phyloP scores from a whole-genome alignment of 345 rosid species.

The Physaria fendleri region DNA sequence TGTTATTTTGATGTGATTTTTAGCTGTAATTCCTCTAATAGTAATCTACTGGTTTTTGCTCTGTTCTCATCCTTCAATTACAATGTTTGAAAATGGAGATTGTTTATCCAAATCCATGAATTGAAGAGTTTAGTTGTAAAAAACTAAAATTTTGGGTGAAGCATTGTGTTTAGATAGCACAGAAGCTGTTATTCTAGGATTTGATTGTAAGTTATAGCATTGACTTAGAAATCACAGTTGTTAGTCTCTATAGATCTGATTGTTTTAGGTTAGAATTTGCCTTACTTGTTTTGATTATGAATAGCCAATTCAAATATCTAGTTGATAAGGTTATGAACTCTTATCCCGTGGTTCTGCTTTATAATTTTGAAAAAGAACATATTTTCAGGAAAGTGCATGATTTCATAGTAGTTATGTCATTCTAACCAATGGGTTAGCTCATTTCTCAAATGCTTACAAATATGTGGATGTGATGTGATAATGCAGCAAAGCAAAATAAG shows the following conservation, averaged over 20 bases:
- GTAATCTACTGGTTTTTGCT: neutral
- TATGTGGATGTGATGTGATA: conserved; percentile 11
- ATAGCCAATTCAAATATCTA: neutral
- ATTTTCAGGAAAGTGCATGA: neutral
- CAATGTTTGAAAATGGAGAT: neutral
- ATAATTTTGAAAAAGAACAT: neutral
- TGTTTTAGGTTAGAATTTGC: neutral
- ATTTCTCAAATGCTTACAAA: neutral
- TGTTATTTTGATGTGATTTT: neutral
- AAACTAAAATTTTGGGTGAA: neutral
- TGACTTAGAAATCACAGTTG: neutral
- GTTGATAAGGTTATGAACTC: neutral
- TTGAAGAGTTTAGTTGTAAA: neutral
- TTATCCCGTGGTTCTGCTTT: neutral
- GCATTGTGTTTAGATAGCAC: neutral
- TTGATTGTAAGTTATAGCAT: neutral
- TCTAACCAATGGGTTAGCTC: neutral
- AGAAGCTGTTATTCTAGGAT: neutral
- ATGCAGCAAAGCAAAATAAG: conserved; percentile 56
- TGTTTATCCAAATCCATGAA: neutral
- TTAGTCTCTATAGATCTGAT: neutral
- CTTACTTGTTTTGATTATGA: too few relatives aligned
- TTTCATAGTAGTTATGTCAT: neutral
- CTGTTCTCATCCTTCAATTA: neutral
- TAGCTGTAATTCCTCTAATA: neutral